Evolutionary conservation across 306 rosid genomes (phyloP).

Genomic region (Dryas drummondii): DNA sequence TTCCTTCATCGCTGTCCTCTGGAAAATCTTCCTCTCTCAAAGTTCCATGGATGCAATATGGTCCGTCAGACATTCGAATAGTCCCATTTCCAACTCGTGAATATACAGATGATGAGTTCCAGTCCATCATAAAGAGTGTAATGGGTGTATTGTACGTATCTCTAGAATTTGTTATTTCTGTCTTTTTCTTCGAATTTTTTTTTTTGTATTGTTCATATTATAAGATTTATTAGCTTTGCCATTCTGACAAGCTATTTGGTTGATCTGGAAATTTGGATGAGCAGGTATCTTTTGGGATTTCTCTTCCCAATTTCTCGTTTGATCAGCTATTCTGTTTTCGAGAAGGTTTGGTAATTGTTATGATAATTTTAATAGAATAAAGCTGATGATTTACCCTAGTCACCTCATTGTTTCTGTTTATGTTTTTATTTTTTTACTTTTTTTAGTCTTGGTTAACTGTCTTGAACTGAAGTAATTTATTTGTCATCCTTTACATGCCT

Average conservation of each 20-base stretch:
- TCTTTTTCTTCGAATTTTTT: background rate
- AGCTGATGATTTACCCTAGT: constrained; percentile 25
- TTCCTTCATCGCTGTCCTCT: constrained; percentile 37
- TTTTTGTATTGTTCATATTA: constrained; percentile 16
- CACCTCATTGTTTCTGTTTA: constrained; percentile 3
- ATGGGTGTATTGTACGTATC: constrained; percentile 87
- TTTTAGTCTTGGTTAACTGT: background rate
- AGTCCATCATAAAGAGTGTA: constrained; percentile 77
- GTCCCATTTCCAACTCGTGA: constrained; percentile 94
- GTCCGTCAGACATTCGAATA: constrained; percentile 70
- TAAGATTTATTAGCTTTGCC: constrained; percentile 22
- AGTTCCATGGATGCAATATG: constrained; percentile 56
- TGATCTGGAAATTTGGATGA: constrained; percentile 31
- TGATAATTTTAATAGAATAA: constrained; percentile 17
- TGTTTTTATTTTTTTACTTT: background rate
- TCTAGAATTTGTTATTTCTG: constrained; percentile 11
- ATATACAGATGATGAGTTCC: constrained; percentile 96
- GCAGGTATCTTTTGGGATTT: constrained; percentile 93
- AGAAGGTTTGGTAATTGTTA: constrained; percentile 64
- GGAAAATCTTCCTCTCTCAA: constrained; percentile 35
- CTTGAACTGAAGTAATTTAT: constrained; percentile 6
- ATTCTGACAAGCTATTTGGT: constrained; percentile 25
- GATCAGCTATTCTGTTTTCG: constrained; percentile 84
- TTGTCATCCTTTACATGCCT: constrained; percentile 23
- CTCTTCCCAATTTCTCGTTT: constrained; percentile 90